Conservation (phyloP, 345 rosid genomes). For the Salix dunnii region DNA sequence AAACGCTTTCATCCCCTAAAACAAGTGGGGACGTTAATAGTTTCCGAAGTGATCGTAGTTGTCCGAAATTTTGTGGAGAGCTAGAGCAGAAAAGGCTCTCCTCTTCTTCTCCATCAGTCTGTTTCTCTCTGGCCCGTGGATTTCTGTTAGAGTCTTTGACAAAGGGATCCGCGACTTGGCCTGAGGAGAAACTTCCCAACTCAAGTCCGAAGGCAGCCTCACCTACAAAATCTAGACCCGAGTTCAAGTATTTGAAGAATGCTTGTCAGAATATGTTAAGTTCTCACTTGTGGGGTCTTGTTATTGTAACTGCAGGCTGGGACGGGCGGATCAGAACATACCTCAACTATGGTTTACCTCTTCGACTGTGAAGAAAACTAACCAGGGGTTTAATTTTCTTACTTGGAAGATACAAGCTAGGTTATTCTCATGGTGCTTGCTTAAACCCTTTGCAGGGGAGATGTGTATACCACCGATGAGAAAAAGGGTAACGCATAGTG, state of each 20-base stretch:
- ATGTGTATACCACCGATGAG: neutral
- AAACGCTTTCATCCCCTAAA: conserved; percentile 22
- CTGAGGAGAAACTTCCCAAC: conserved; percentile 63
- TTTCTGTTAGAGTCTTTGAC: conserved; percentile 42
- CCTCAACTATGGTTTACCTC: conserved; percentile 70
- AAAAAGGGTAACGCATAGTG: neutral
- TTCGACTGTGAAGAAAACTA: conserved; percentile 33
- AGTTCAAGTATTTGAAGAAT: conserved; percentile 54
- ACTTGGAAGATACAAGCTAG: neutral
- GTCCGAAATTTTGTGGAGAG: conserved; percentile 29
- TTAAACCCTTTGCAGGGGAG: neutral
- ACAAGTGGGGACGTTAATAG: conserved; percentile 6
- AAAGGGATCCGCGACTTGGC: conserved; percentile 71
- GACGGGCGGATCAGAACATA: conserved; percentile 72
- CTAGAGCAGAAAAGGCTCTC: conserved; percentile 29
- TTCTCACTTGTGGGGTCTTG: conserved; percentile 64
- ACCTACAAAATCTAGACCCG: conserved; percentile 42
- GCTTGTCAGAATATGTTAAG: conserved; percentile 49
- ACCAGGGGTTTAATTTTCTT: neutral
- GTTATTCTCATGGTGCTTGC: neutral
- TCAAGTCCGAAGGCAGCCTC: conserved; percentile 33
- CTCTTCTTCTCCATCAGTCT: conserved; percentile 40
- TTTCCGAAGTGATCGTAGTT: conserved; percentile 4
- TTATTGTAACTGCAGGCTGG: conserved; percentile 67
- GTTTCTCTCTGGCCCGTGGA: conserved; percentile 45